Percentiles rank a stretch among this genome's conserved stretches.
Evolutionary conservation across 2,329 filamentous ascomycete species (phyloP).

Genomic region (Fusarium sp.): DNA sequence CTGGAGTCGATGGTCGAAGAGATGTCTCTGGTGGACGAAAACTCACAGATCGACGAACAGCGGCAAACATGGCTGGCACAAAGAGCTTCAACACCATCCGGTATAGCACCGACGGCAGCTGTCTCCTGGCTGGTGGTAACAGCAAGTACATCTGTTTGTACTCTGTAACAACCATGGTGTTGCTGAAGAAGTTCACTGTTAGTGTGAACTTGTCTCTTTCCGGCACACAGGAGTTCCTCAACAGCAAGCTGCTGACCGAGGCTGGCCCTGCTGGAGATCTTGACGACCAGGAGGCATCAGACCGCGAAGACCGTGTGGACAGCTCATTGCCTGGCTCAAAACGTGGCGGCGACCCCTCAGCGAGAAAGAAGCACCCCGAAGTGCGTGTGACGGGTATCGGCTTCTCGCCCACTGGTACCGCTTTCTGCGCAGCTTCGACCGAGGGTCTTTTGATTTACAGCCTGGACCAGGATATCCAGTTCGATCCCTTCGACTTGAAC

Average conservation of each 20-base stretch:
- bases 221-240: slow-evolving; percentile 96
- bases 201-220: slow-evolving; percentile 96
- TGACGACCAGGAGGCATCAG: slow-evolving; percentile 89
- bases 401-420: slow-evolving; percentile 89
- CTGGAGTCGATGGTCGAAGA: slow-evolving; percentile 88
- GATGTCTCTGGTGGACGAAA: slow-evolving; percentile 95
- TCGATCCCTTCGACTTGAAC: slow-evolving; percentile 97
- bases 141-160: slow-evolving; percentile 99
- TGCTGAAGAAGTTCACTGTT: slow-evolving; percentile 96
- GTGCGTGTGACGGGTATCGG: slow-evolving; percentile 87
- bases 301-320: slow-evolving; percentile 88
- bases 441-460: slow-evolving; percentile 96
- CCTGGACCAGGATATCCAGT: slow-evolving; percentile 85
- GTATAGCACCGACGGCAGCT: slow-evolving; percentile 94
- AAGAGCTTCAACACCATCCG: slow-evolving; percentile 91
- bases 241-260: slow-evolving; percentile 92
- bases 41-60: slow-evolving; percentile 87
- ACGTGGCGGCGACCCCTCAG: slow-evolving; percentile 85
- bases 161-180: slow-evolving; percentile 90
- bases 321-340: slow-evolving; percentile 86
- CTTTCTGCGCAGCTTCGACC: slow-evolving; percentile 95
- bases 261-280: slow-evolving; percentile 88
- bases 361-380: slow-evolving; percentile 82
- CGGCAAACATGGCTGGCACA: slow-evolving; percentile 89
- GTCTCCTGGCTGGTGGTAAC: slow-evolving; percentile 90